A percentile compares a stretch with the other conserved stretches of the same genome.
phyloP scores from a whole-genome alignment of 75 land plant genomes.

The Adiantum capillusveneris region DNA sequence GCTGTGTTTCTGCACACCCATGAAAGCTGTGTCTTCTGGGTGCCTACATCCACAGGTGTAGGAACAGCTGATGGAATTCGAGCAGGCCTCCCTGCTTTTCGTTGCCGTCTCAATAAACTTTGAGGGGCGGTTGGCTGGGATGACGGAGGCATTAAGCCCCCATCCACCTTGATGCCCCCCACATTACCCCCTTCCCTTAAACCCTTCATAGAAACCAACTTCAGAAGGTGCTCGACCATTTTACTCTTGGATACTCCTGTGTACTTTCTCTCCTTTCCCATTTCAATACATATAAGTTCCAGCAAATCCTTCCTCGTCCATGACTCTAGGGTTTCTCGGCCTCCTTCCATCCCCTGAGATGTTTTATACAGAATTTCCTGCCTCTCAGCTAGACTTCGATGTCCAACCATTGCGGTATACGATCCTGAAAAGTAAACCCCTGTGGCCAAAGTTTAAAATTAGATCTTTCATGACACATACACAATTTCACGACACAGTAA shows the following conservation, averaged over 20 bases:
- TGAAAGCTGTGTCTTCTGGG: constrained; percentile 4
- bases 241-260: constrained; percentile 26
- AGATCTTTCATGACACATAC: no score
- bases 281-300: constrained; percentile 11
- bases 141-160: not conserved
- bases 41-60: not conserved
- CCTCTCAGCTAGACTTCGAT: constrained; percentile 35
- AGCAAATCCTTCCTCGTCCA: constrained; percentile 33
- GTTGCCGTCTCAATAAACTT: not conserved
- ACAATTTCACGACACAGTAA: no score
- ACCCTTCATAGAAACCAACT: constrained; percentile 3
- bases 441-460: not conserved
- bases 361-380: constrained; percentile 27
- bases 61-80: not conserved
- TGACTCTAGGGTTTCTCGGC: constrained; percentile 25
- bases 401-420: constrained; percentile 5
- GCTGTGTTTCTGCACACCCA: constrained; percentile 76
- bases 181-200: not conserved
- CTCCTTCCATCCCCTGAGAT: constrained; percentile 18
- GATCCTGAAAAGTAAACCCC: constrained; percentile 1
- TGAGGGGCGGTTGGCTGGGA: not conserved
- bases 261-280: constrained; percentile 30
- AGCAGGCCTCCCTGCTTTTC: constrained; percentile 5
- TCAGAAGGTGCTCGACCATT: constrained; percentile 8
- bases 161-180: not conserved